Evolutionary conservation across 768 basidiomycete genomes (phyloP), one percentile per base, ranked within the genome.

Genomic region (Mycena albidolilacea): DNA sequence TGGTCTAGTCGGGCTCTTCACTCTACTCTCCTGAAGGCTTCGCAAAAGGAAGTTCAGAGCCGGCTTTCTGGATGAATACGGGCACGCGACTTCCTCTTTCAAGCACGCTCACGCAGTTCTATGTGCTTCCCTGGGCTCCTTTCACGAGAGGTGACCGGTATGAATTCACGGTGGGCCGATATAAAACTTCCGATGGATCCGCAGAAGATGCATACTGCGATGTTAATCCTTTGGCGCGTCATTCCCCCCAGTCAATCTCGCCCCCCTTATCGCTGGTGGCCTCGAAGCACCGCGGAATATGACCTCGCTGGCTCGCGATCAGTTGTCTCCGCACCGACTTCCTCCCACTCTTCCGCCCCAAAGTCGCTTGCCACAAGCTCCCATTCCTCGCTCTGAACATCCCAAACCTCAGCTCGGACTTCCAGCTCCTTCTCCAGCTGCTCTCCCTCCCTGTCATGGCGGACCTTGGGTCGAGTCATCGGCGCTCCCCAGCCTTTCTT

Each of bases 401-500:
- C 71, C 67, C 66, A 72, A 0, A 30, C 37, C 0, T 60, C 67
- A 67, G 54, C 67, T 39, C 21, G 50, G 61, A 65, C 75, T 59
- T 77, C 79, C 77, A 77, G 79, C 44, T 19, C 1, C 44, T 64
- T 43, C 30, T 64, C 66, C 44, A 10, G 50, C 54, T 70, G 64
- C 44, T 72, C 64, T 58, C 75, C 23, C 70, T 23, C 57, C 3
- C 43, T 30, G 21, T 76, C 77, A 39, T 75, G 73, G 11, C 77
- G 78, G 7, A 79, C 77, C 6, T 78, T 74, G 7, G 70, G 66
- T 8, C 59, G 72, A 15, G 77, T 57, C 12, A 64, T 68, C 11
- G 70, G 67, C 19, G 82, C 68, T 0, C 80, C 69, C 66, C 80
- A 78, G 54, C 77, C 80, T 14, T 78, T 80, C 67, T 79, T 81